Conservation (phyloP, 768 basidiomycete genomes). For the Lentinula detonsa region DNA sequence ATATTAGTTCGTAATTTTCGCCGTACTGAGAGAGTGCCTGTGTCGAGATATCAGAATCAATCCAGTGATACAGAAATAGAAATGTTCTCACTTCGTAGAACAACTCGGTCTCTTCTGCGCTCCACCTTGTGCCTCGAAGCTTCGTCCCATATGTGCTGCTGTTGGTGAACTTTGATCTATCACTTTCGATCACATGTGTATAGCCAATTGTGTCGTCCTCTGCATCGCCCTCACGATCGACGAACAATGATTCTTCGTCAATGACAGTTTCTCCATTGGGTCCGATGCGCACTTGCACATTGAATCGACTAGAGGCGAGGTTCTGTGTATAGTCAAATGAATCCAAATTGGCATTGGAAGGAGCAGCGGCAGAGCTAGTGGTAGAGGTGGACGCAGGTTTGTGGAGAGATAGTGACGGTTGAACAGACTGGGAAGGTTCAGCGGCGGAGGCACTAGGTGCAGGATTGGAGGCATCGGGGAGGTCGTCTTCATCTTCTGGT, state of each 20-base stretch:
- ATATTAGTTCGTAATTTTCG: slow-evolving; percentile 90
- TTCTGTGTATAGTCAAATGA: slow-evolving; percentile 69
- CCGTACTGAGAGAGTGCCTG: slow-evolving; percentile 89
- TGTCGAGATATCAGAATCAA: slow-evolving; percentile 8
- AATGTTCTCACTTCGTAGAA: slow-evolving; percentile 68
- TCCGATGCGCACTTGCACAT: slow-evolving; percentile 82
- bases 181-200: slow-evolving; percentile 77
- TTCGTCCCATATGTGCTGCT: slow-evolving; percentile 77
- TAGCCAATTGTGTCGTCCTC: slow-evolving; percentile 63
- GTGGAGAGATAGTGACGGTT: neutral
- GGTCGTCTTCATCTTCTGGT: slow-evolving; percentile 37
- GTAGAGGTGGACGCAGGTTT: slow-evolving; percentile 3
- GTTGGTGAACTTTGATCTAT: slow-evolving; percentile 81
- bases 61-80: neutral
- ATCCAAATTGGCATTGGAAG: slow-evolving; percentile 10
- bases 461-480: slow-evolving; percentile 5
- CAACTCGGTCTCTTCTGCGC: slow-evolving; percentile 80
- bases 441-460: slow-evolving; percentile 6
- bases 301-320: slow-evolving; percentile 64
- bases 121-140: slow-evolving; percentile 81
- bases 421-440: slow-evolving; percentile 4
- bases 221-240: slow-evolving; percentile 59
- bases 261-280: slow-evolving; percentile 84
- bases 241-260: slow-evolving; percentile 79
- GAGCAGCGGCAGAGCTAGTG: slow-evolving; percentile 10